Conservation (phyloP, 768 basidiomycete species). For the Lactarius sanguifluus region DNA sequence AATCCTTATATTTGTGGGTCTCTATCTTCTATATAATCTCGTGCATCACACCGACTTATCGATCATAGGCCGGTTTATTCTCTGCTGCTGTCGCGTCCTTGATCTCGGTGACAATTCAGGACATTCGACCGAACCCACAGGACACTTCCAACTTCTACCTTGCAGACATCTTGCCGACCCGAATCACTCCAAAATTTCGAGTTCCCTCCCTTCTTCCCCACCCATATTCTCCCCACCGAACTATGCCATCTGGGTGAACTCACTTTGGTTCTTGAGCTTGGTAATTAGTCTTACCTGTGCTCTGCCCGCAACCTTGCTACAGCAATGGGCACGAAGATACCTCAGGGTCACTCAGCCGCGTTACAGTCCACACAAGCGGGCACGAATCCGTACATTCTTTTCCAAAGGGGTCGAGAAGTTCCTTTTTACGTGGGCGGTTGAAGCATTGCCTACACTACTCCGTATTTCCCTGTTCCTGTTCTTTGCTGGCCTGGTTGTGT, state of each 20-base stretch:
- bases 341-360: background rate
- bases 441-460: conserved; percentile 14
- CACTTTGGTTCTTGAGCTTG: conserved; percentile 7
- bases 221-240: background rate
- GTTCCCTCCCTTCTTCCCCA: background rate
- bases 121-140: too few species aligned
- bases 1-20: too few species aligned
- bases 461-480: conserved; percentile 14
- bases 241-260: background rate
- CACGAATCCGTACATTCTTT: background rate
- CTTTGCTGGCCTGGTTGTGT: conserved; percentile 11
- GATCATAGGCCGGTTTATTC: too few species aligned
- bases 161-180: background rate
- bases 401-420: background rate
- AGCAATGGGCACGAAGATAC: background rate
- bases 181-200: background rate
- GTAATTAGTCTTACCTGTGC: background rate
- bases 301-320: too few species aligned
- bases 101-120: too few species aligned
- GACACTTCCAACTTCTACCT: too few species aligned
- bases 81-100: too few species aligned
- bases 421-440: background rate
- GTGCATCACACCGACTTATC: too few species aligned
- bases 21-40: too few species aligned
- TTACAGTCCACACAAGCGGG: background rate